Evolutionary conservation across 306 rosid species (phyloP).

Genomic region (Fagus sylvatica): DNA sequence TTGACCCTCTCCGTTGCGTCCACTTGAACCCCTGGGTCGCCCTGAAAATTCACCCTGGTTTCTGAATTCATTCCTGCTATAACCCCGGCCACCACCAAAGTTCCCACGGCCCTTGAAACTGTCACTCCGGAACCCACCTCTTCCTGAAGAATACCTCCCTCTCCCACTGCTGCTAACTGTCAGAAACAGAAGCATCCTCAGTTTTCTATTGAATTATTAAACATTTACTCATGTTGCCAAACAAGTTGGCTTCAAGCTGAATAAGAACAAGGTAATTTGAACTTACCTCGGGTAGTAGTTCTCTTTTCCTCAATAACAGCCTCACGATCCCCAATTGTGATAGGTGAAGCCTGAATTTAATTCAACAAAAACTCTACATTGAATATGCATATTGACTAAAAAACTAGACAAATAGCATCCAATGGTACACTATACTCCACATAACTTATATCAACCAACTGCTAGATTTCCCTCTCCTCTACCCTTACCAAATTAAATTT

Average conservation of each 20-base stretch:
- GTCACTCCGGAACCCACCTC: slow-evolving; percentile 74
- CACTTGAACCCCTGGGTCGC: slow-evolving; percentile 54
- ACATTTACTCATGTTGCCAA: background rate
- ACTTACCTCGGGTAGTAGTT: slow-evolving; percentile 88
- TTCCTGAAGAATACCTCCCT: slow-evolving; percentile 81
- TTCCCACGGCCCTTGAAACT: slow-evolving; percentile 71
- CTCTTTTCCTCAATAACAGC: slow-evolving; percentile 91
- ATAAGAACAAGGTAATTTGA: background rate
- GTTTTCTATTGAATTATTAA: background rate
- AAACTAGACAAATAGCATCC: background rate
- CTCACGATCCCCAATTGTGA: slow-evolving; percentile 66
- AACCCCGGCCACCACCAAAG: slow-evolving; percentile 72
- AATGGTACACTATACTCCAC: background rate
- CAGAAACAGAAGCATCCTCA: slow-evolving; percentile 25
- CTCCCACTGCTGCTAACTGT: slow-evolving; percentile 79
- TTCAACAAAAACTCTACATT: slow-evolving; percentile 23
- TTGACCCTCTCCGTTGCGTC: slow-evolving; percentile 64
- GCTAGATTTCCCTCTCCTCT: background rate
- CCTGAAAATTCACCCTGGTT: slow-evolving; percentile 81
- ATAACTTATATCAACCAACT: background rate
- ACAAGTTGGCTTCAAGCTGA: background rate
- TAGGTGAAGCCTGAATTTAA: slow-evolving; percentile 70
- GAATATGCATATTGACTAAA: background rate
- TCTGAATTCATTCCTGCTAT: slow-evolving; percentile 80
- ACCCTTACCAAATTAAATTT: background rate